phyloP scores from a whole-genome alignment of 2,329 filamentous ascomycete genomes.

The Ascochyta clinopodiicola region DNA sequence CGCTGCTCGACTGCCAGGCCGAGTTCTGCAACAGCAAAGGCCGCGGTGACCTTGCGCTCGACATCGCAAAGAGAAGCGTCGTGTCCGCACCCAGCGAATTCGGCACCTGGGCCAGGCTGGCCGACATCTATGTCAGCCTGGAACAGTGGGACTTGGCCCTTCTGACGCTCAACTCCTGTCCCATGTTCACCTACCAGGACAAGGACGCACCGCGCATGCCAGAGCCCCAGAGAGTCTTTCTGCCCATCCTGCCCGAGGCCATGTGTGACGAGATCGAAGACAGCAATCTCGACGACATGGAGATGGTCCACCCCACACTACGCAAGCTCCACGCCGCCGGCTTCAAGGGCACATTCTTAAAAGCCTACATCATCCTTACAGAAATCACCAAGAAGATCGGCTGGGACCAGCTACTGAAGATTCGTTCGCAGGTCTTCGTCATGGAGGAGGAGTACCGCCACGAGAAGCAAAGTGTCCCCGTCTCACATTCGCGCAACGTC shows the following conservation, averaged over 20 bases:
- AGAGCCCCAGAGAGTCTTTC: conserved; percentile 83
- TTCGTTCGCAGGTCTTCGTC: conserved; percentile 95
- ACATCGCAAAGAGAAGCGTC: conserved; percentile 92
- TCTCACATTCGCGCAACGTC: conserved; percentile 67
- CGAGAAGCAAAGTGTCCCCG: conserved; percentile 64
- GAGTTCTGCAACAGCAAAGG: conserved; percentile 90
- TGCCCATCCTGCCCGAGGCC: conserved; percentile 87
- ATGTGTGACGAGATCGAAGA: conserved; percentile 96
- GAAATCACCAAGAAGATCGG: conserved; percentile 97
- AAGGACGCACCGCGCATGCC: conserved; percentile 96
- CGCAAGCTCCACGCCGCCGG: conserved; percentile 84
- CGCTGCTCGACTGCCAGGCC: conserved; percentile 92
- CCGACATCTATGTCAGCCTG: conserved; percentile 90
- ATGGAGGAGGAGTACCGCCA: conserved; percentile 99
- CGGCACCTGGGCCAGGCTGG: conserved; percentile 91
- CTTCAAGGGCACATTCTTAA: conserved; percentile 94
- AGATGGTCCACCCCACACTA: conserved; percentile 86
- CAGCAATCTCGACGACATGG: conserved; percentile 76
- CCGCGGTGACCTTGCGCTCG: conserved; percentile 83
- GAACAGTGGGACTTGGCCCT: conserved; percentile 97
- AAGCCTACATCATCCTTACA: conserved; percentile 91
- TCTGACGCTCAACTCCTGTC: conserved; percentile 94
- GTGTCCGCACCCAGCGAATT: conserved; percentile 97
- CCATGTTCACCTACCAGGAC: conserved; percentile 99
- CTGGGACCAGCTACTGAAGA: conserved; percentile 95